Percentiles rank a stretch among this genome's conserved stretches.
Evolutionary conservation across 75 land plant genomes (phyloP).

Genomic region (Gnetum montanum): DNA sequence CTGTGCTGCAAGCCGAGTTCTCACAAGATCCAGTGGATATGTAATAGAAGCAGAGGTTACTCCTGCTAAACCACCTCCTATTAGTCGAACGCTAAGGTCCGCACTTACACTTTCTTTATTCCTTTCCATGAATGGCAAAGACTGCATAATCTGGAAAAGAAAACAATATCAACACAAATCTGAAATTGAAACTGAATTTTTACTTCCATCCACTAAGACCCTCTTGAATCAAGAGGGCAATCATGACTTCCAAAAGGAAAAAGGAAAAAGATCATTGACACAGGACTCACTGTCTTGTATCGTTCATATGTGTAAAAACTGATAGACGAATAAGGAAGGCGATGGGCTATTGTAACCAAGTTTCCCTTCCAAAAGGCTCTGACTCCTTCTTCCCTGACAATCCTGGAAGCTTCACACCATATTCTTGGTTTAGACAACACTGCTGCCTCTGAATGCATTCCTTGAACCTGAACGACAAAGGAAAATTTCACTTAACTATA

Average conservation of each 20-base stretch:
- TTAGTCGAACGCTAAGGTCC: conserved; percentile 50
- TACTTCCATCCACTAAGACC: too few relatives aligned
- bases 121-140: conserved; percentile 26
- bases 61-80: conserved; percentile 86
- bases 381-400: conserved; percentile 76
- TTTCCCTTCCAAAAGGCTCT: conserved; percentile 96
- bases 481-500: neutral
- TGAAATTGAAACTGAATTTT: too few relatives aligned
- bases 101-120: conserved; percentile 40
- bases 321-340: conserved; percentile 91
- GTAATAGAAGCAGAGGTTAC: conserved; percentile 84
- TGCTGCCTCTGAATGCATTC: conserved; percentile 80
- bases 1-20: conserved; percentile 95
- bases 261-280: neutral
- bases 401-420: conserved; percentile 63
- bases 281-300: conserved; percentile 64
- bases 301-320: conserved; percentile 86
- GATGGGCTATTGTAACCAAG: conserved; percentile 83
- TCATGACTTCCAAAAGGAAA: too few relatives aligned
- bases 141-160: conserved; percentile 33
- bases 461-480: conserved; percentile 64
- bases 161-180: neutral
- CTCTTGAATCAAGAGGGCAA: too few relatives aligned
- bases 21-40: conserved; percentile 87
- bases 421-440: conserved; percentile 52